These are phyloP conservation scores for Termitomyces sp. DNA, from an alignment of 768 basidiomycete species.

Conservation along the genomic window DNA sequence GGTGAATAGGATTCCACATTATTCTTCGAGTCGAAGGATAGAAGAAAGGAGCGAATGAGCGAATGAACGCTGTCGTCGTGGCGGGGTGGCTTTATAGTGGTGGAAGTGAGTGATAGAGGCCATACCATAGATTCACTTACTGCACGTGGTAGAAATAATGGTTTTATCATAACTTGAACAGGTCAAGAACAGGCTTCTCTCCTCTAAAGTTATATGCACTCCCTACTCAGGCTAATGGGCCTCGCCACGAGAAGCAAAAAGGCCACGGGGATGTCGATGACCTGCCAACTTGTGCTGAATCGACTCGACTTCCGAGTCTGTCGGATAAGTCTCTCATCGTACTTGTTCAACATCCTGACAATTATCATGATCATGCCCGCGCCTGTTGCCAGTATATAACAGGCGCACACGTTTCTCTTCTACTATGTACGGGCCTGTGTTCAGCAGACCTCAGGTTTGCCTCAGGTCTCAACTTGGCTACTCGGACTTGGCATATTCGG, in stretches of 20 bases:
- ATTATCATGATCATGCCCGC: neutral
- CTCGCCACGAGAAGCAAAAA: neutral
- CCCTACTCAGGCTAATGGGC: neutral
- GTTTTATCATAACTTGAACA: neutral
- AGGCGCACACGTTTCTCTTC: too few species aligned
- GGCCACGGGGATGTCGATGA: neutral
- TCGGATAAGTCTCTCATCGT: too few species aligned
- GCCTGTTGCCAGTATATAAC: too few species aligned
- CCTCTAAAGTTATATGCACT: neutral
- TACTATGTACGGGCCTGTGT: too few species aligned
- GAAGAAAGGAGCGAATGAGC: slow-evolving; percentile 3
- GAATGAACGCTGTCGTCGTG: slow-evolving; percentile 7
- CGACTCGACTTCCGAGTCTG: neutral
- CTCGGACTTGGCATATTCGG: too few species aligned
- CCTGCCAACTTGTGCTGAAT: neutral
- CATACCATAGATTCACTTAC: neutral
- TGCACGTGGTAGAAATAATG: slow-evolving; percentile 2
- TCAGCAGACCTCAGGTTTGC: too few species aligned
- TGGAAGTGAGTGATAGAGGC: slow-evolving; percentile 1
- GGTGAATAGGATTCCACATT: slow-evolving; percentile 31
- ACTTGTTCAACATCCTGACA: neutral
- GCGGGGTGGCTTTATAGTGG: slow-evolving; percentile 13
- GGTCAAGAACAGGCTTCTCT: too few species aligned
- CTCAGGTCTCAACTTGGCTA: too few species aligned
- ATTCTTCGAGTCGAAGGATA: slow-evolving; percentile 9